A percentile compares a stretch with the other conserved stretches of the same genome.
Evolutionary conservation across 345 rosid species (phyloP).

Genomic region (Eucalyptus victrix): DNA sequence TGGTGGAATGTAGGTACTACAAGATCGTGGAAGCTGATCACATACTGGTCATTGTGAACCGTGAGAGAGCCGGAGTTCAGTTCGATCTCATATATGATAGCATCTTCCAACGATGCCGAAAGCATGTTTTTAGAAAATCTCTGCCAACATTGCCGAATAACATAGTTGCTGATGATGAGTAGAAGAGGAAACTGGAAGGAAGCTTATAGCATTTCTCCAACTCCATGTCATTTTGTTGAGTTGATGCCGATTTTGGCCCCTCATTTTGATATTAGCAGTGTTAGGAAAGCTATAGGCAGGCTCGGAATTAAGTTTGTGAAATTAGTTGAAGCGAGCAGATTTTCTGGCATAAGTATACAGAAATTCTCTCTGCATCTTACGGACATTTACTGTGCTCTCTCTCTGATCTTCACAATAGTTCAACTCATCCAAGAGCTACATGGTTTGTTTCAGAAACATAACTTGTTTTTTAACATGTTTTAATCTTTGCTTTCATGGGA

Average conservation of each 20-base stretch:
- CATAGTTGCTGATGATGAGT: background rate
- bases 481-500: background rate
- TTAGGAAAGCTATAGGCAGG: background rate
- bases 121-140: slow-evolving; percentile 56
- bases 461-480: background rate
- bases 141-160: slow-evolving; percentile 48
- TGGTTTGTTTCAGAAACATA: background rate
- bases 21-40: slow-evolving; percentile 89
- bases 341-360: background rate
- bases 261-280: background rate
- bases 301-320: background rate
- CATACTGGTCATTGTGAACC: slow-evolving; percentile 56
- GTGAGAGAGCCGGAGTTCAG: slow-evolving; percentile 91
- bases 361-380: background rate
- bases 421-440: background rate
- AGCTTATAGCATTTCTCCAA: background rate
- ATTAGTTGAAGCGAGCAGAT: background rate
- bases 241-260: background rate
- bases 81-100: slow-evolving; percentile 88
- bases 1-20: slow-evolving; percentile 60
- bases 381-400: background rate
- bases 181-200: background rate
- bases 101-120: slow-evolving; percentile 88
- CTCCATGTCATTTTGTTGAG: background rate
- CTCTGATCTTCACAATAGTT: background rate